Conservation (phyloP, 768 basidiomycete species). For the Boletus rex-veris region DNA sequence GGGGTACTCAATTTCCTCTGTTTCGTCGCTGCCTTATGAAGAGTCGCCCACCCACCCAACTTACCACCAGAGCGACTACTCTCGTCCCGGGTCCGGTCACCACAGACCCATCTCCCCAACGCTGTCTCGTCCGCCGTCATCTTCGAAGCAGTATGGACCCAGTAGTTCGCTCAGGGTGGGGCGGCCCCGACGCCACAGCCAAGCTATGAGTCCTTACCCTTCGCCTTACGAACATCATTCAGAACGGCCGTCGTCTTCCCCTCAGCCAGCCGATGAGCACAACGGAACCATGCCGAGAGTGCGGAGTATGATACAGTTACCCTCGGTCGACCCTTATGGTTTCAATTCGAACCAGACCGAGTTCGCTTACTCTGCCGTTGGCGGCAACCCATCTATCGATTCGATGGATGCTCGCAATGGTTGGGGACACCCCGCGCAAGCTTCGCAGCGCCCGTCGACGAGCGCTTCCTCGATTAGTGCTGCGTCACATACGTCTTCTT, state of each 20-base stretch:
- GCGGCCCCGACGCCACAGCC: slow-evolving; percentile 74
- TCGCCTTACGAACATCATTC: slow-evolving; percentile 72
- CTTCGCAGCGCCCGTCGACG: slow-evolving; percentile 58
- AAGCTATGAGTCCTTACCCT: slow-evolving; percentile 85
- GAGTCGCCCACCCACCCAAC: slow-evolving; percentile 40
- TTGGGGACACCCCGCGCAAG: slow-evolving; percentile 38
- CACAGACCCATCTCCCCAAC: slow-evolving; percentile 63
- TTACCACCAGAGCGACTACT: slow-evolving; percentile 54
- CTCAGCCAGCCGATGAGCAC: slow-evolving; percentile 57
- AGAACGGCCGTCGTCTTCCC: slow-evolving; percentile 68
- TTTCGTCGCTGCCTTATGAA: slow-evolving; percentile 72
- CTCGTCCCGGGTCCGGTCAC: slow-evolving; percentile 71
- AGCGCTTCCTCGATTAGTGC: slow-evolving; percentile 75
- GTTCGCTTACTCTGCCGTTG: slow-evolving; percentile 75
- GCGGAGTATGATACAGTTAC: slow-evolving; percentile 80
- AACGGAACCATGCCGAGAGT: slow-evolving; percentile 59
- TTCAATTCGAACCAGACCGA: slow-evolving; percentile 69
- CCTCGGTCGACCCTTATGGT: slow-evolving; percentile 64
- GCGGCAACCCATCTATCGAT: slow-evolving; percentile 38
- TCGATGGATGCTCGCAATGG: slow-evolving; percentile 39
- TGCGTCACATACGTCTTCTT: slow-evolving; percentile 72
- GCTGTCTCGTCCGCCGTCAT: slow-evolving; percentile 64
- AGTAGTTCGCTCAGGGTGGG: slow-evolving; percentile 62
- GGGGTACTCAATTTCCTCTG: slow-evolving; percentile 82
- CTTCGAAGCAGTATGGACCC: slow-evolving; percentile 52